These are phyloP conservation scores for Dalechampia spathulata DNA, from an alignment of 441 rosid species.

Conservation along the genomic window DNA sequence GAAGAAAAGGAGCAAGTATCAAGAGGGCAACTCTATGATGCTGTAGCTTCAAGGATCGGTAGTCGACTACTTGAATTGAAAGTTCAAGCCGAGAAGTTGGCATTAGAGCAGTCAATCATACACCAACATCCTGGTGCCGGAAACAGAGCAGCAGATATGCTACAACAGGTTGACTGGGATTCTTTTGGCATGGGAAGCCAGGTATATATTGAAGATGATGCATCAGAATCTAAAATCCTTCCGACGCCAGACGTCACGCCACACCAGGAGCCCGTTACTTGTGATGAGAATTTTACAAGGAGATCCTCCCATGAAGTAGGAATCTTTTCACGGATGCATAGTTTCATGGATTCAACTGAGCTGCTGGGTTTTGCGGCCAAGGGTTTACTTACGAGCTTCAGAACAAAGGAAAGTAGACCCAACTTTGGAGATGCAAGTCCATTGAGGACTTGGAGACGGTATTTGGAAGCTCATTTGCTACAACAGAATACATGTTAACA, in stretches of 20 bases:
- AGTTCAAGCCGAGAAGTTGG: slow-evolving; percentile 55
- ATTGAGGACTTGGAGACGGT: slow-evolving; percentile 57
- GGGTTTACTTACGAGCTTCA: slow-evolving; percentile 37
- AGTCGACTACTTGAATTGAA: slow-evolving; percentile 48
- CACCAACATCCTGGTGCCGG: slow-evolving; percentile 15
- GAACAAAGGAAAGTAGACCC: slow-evolving; percentile 13
- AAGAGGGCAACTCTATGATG: slow-evolving; percentile 70
- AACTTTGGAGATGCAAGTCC: slow-evolving; percentile 22
- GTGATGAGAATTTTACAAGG: slow-evolving; percentile 21
- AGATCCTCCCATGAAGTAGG: slow-evolving; percentile 32
- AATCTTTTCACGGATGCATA: slow-evolving; percentile 38
- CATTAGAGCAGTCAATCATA: slow-evolving; percentile 32
- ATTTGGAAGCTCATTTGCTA: slow-evolving; percentile 34
- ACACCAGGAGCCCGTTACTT: slow-evolving; percentile 8
- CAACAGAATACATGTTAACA: too few species aligned
- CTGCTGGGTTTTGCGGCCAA: slow-evolving; percentile 75
- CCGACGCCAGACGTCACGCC: background rate
- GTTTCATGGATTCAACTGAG: slow-evolving; percentile 49
- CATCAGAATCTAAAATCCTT: slow-evolving; percentile 7
- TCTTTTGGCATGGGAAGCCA: slow-evolving; percentile 39
- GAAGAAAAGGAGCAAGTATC: slow-evolving; percentile 39
- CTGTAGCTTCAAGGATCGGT: slow-evolving; percentile 73
- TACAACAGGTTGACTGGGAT: slow-evolving; percentile 56
- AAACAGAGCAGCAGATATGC: slow-evolving; percentile 31
- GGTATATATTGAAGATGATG: slow-evolving; percentile 15